These are phyloP conservation scores for Penicillium parvum DNA, from an alignment of 495 filamentous ascomycete genomes.

Conservation along the genomic window DNA sequence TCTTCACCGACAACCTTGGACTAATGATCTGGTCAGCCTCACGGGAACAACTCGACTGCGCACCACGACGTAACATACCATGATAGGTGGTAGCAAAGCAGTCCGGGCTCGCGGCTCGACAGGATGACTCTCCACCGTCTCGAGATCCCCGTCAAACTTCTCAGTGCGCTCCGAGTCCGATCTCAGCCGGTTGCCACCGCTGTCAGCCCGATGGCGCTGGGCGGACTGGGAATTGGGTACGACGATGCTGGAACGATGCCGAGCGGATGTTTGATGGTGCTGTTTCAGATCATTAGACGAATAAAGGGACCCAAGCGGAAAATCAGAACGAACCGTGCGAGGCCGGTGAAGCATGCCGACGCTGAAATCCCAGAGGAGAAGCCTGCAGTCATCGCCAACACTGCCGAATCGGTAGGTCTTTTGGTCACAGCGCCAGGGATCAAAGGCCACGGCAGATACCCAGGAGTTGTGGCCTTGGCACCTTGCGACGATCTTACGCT, in stretches of 20 bases:
- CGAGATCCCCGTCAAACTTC: slow-evolving; percentile 43
- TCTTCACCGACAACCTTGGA: slow-evolving; percentile 83
- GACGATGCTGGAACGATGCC: slow-evolving; percentile 38
- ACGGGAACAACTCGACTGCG: neutral
- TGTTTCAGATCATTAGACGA: slow-evolving; percentile 38
- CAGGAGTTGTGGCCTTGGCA: slow-evolving; percentile 94
- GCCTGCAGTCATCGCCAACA: slow-evolving; percentile 86
- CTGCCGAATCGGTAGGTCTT: slow-evolving; percentile 92
- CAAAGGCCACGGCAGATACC: slow-evolving; percentile 90
- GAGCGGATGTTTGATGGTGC: slow-evolving; percentile 41
- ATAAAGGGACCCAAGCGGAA: neutral
- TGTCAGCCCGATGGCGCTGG: slow-evolving; percentile 67
- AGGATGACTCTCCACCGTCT: slow-evolving; percentile 58
- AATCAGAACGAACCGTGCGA: slow-evolving; percentile 57
- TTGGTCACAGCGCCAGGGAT: slow-evolving; percentile 94
- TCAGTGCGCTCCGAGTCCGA: slow-evolving; percentile 63
- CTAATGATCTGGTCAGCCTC: slow-evolving; percentile 33
- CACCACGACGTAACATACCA: slow-evolving; percentile 64
- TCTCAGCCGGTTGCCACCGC: slow-evolving; percentile 52
- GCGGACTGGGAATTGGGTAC: slow-evolving; percentile 55
- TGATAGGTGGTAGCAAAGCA: slow-evolving; percentile 87
- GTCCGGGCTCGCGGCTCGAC: slow-evolving; percentile 76
- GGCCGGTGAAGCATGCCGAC: slow-evolving; percentile 93
- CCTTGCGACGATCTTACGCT: slow-evolving; percentile 79
- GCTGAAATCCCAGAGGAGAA: slow-evolving; percentile 95